These are phyloP conservation scores for Rhodotorula paludigena DNA, from an alignment of 768 basidiomycete species.

Conservation along the genomic window DNA sequence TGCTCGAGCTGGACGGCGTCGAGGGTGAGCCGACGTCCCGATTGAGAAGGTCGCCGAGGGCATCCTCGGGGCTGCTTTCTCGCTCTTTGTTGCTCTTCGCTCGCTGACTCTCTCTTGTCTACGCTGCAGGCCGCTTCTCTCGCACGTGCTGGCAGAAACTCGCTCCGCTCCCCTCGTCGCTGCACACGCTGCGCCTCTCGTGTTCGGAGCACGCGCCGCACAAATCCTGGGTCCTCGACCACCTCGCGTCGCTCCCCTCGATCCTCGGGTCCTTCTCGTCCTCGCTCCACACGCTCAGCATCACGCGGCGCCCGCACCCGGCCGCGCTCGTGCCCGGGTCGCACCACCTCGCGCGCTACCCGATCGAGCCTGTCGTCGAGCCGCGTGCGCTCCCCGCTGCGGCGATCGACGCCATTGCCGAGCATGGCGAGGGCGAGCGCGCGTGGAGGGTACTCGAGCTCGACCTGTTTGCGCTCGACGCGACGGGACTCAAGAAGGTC, in stretches of 20 bases:
- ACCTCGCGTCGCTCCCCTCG: constrained; percentile 18
- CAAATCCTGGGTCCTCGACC: constrained; percentile 35
- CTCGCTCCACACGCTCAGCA: constrained; percentile 4
- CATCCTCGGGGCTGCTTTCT: background rate
- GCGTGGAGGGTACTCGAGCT: constrained; percentile 25
- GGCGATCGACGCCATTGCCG: constrained; percentile 16
- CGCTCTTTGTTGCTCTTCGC: background rate
- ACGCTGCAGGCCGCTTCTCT: constrained; percentile 26
- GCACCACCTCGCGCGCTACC: constrained; percentile 15
- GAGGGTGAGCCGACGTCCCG: constrained; percentile 14
- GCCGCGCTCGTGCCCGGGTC: constrained; percentile 16
- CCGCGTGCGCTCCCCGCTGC: background rate
- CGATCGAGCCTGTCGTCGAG: constrained; percentile 10
- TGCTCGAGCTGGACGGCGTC: constrained; percentile 21
- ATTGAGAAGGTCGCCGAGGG: no score
- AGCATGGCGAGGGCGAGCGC: background rate
- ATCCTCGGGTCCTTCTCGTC: constrained; percentile 1
- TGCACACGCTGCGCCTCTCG: constrained; percentile 11
- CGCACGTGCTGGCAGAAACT: constrained; percentile 22
- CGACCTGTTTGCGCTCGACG: constrained; percentile 16
- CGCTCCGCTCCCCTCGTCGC: constrained; percentile 4
- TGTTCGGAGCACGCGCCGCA: constrained; percentile 28
- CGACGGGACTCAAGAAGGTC: constrained; percentile 8
- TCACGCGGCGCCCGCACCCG: constrained; percentile 12
- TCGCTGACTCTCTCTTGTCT: background rate